Percentiles rank a stretch among this genome's conserved stretches.
These are phyloP conservation scores for Lentinula aciculospora DNA, from an alignment of 768 basidiomycete genomes.

Conservation along the genomic window DNA sequence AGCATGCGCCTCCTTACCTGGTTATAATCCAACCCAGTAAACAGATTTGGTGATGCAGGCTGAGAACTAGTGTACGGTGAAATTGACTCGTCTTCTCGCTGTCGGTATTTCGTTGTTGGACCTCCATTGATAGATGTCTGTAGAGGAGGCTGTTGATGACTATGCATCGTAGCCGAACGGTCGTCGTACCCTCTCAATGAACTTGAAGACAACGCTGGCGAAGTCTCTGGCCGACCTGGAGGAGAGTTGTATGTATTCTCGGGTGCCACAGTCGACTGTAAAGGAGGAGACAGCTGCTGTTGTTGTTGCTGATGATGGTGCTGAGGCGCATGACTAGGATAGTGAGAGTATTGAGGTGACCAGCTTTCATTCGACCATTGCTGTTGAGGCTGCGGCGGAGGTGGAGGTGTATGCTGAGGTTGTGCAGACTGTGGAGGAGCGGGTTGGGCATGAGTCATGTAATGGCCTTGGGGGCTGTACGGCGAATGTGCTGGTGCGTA, in stretches of 20 bases:
- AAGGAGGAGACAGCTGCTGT: conserved; percentile 13
- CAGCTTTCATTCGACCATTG: conserved; percentile 10
- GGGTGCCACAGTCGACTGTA: conserved; percentile 19
- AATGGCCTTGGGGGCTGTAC: conserved; percentile 10
- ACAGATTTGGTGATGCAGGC: not conserved
- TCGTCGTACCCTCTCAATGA: not conserved
- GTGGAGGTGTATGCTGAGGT: conserved; percentile 20
- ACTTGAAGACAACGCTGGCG: conserved; percentile 20
- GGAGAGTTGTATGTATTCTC: conserved; percentile 28
- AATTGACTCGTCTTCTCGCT: conserved; percentile 3
- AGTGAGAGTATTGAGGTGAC: not conserved
- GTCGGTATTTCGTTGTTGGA: not conserved
- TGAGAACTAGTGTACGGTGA: conserved; percentile 1
- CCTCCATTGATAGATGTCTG: not conserved
- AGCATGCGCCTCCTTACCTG: not conserved
- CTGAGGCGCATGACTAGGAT: not conserved
- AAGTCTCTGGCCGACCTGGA: conserved; percentile 19
- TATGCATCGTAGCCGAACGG: not conserved
- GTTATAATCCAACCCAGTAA: not conserved
- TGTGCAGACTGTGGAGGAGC: conserved; percentile 3
- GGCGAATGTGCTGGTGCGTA: not conserved
- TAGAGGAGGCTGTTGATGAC: not conserved
- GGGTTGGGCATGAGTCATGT: conserved; percentile 11
- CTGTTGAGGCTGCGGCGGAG: conserved; percentile 23
- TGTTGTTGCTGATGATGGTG: conserved; percentile 17